These are phyloP conservation scores for Erucastrum elatum DNA, from an alignment of 345 rosid species.

Conservation along the genomic window DNA sequence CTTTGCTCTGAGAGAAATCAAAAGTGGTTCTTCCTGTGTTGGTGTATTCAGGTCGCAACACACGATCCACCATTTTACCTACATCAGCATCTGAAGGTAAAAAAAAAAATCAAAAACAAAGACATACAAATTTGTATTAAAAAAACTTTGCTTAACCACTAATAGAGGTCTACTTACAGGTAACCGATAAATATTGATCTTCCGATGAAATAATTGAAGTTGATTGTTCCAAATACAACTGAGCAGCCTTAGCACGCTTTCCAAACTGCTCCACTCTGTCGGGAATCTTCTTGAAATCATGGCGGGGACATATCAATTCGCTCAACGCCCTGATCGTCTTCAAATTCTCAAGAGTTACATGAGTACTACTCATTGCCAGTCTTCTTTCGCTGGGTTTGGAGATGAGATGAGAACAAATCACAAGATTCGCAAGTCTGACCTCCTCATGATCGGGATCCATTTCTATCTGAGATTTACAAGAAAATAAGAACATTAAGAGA, in stretches of 20 bases:
- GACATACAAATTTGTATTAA: no score
- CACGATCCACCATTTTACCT: no score
- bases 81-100: no score
- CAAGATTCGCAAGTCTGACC: background rate
- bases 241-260: background rate
- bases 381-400: background rate
- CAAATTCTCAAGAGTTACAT: background rate
- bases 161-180: background rate
- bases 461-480: background rate
- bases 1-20: no score
- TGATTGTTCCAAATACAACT: background rate
- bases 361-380: background rate
- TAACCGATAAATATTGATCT: no score
- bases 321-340: background rate
- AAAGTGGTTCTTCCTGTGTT: no score
- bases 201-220: background rate
- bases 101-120: no score
- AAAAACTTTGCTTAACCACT: no score
- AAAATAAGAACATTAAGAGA: no score
- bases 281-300: background rate
- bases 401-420: background rate
- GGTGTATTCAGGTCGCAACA: no score
- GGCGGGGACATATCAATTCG: background rate
- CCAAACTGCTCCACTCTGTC: no score
- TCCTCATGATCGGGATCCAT: background rate